Evolutionary conservation across 78 protist species (phyloP).

Genomic region (Isochrysis galbana): DNA sequence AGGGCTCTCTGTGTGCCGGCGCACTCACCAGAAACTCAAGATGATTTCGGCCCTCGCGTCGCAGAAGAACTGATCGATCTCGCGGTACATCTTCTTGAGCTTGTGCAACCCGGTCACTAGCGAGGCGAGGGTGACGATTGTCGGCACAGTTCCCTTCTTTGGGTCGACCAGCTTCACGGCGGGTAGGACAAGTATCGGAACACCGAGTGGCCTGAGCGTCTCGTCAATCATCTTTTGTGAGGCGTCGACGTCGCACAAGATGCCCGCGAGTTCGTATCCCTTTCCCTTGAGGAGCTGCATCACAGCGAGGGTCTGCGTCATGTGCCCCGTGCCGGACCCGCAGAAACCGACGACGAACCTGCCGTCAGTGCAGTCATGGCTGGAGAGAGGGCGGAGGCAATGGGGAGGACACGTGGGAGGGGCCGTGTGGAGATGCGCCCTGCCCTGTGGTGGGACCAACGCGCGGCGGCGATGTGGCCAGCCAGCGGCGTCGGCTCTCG

Average conservation of each 20-base stretch:
- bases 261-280: neutral
- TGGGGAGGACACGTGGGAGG: too few relatives aligned
- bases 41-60: neutral
- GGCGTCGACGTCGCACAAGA: neutral
- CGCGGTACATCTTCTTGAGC: neutral
- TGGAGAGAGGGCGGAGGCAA: too few relatives aligned
- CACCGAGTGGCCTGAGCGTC: neutral
- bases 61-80: neutral
- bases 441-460: too few relatives aligned
- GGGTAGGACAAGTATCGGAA: neutral
- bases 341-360: neutral
- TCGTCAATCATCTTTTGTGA: neutral
- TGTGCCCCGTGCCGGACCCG: conserved; percentile 6
- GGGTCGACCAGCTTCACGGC: neutral
- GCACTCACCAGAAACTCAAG: neutral
- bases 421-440: too few relatives aligned
- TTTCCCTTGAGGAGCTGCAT: neutral
- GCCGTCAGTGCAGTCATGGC: too few relatives aligned
- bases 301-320: neutral
- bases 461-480: too few relatives aligned
- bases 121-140: neutral
- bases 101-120: neutral
- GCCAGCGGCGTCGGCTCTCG: too few relatives aligned
- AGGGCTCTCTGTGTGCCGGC: too few relatives aligned
- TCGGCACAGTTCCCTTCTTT: neutral